phyloP scores from a whole-genome alignment of 768 basidiomycete genomes.

The Cystobasidium ongulense region DNA sequence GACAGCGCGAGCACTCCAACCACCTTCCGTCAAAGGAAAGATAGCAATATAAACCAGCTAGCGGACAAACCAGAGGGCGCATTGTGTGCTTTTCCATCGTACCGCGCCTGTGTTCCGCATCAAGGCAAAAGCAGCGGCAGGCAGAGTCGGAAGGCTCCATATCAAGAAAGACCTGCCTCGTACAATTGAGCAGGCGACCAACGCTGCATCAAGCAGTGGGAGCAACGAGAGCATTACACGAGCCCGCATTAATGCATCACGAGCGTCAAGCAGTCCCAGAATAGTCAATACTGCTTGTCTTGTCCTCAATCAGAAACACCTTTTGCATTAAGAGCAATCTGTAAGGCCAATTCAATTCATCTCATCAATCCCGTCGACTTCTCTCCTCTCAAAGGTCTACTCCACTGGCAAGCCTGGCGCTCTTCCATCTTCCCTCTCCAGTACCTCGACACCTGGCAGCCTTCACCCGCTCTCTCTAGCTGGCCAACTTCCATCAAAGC shows the following conservation, averaged over 20 bases:
- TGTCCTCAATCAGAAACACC: not conserved
- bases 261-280: not conserved
- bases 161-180: not conserved
- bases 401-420: too few species aligned
- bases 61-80: not conserved
- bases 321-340: not conserved
- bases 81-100: not conserved
- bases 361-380: not conserved
- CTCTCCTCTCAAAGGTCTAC: not conserved
- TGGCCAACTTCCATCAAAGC: too few species aligned
- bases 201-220: not conserved
- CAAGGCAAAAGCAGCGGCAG: not conserved
- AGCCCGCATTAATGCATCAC: conserved; percentile 7
- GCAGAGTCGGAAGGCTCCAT: not conserved
- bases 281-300: not conserved
- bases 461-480: too few species aligned
- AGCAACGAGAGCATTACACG: not conserved
- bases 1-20: not conserved
- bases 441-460: too few species aligned
- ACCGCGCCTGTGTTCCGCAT: not conserved
- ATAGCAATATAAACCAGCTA: not conserved
- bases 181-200: not conserved
- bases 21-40: conserved; percentile 13
- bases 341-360: not conserved
- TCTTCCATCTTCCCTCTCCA: too few species aligned